A percentile compares a stretch with the other conserved stretches of the same genome.
These are phyloP conservation scores for Periconia sp. DNA, from an alignment of 2,329 filamentous ascomycete species.

Conservation along the genomic window DNA sequence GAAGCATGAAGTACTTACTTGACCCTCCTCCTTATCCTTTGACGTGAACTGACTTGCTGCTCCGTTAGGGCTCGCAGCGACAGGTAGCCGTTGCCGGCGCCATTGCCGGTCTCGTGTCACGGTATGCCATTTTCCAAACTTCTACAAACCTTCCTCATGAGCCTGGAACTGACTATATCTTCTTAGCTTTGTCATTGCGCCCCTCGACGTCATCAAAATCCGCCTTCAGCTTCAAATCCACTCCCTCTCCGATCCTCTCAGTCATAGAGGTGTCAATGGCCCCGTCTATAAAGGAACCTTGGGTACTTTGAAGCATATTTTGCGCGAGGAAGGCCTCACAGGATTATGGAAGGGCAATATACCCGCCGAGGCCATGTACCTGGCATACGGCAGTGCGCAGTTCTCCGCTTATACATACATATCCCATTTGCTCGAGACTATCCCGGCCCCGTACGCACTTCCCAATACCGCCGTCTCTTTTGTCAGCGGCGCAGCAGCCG, in stretches of 20 bases:
- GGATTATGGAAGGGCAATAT: conserved; percentile 97
- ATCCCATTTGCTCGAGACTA: conserved; percentile 65
- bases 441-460: conserved; percentile 51
- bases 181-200: conserved; percentile 82
- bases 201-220: conserved; percentile 97
- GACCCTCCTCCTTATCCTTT: background rate
- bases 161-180: background rate
- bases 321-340: conserved; percentile 78
- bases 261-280: conserved; percentile 52
- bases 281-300: conserved; percentile 73
- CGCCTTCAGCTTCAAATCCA: conserved; percentile 91
- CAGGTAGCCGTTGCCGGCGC: conserved; percentile 69
- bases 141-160: background rate
- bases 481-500: conserved; percentile 78
- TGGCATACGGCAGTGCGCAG: conserved; percentile 85
- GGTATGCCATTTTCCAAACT: conserved; percentile 61
- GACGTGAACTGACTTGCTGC: conserved; percentile 13
- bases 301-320: conserved; percentile 73
- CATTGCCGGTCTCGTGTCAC: conserved; percentile 81
- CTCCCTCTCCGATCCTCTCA: conserved; percentile 73
- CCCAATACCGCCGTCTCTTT: conserved; percentile 76
- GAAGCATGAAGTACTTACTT: conserved; percentile 65
- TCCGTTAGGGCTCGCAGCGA: conserved; percentile 61
- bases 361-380: conserved; percentile 90
- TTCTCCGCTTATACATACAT: conserved; percentile 84